Conservation (phyloP, 169 alveolate genomes). For the Plasmodium reichenowi region DNA sequence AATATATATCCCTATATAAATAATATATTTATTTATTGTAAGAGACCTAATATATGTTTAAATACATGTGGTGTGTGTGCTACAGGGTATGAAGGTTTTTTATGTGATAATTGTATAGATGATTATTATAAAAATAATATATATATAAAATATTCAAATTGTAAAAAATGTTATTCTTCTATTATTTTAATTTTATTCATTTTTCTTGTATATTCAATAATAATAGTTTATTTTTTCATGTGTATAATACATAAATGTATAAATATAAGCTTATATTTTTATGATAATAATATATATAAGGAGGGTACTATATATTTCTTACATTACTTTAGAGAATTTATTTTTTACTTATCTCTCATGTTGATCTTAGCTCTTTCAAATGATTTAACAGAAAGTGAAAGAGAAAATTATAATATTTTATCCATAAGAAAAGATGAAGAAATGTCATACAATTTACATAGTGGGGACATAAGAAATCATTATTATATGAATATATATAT, state of each 20-base stretch:
- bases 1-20: constrained; percentile 68
- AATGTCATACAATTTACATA: background rate
- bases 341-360: constrained; percentile 61
- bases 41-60: constrained; percentile 48
- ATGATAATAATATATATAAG: constrained; percentile 36
- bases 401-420: constrained; percentile 26
- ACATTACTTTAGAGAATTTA: constrained; percentile 70
- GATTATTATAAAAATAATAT: constrained; percentile 64
- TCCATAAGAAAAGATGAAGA: background rate
- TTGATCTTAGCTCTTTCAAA: constrained; percentile 63
- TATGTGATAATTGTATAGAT: constrained; percentile 68
- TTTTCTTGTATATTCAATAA: constrained; percentile 15
- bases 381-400: constrained; percentile 73
- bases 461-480: constrained; percentile 26
- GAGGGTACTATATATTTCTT: constrained; percentile 61
- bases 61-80: constrained; percentile 70
- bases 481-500: constrained; percentile 63
- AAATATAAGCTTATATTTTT: constrained; percentile 71
- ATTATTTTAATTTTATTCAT: constrained; percentile 21
- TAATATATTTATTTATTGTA: constrained; percentile 62
- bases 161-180: constrained; percentile 40
- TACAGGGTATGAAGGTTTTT: constrained; percentile 49
- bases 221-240: constrained; percentile 30
- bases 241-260: constrained; percentile 31
- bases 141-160: constrained; percentile 57